Percentiles rank a stretch among this genome's conserved stretches.
Conservation (phyloP, 148 eudicot genomes). For the Cornus kousa region DNA sequence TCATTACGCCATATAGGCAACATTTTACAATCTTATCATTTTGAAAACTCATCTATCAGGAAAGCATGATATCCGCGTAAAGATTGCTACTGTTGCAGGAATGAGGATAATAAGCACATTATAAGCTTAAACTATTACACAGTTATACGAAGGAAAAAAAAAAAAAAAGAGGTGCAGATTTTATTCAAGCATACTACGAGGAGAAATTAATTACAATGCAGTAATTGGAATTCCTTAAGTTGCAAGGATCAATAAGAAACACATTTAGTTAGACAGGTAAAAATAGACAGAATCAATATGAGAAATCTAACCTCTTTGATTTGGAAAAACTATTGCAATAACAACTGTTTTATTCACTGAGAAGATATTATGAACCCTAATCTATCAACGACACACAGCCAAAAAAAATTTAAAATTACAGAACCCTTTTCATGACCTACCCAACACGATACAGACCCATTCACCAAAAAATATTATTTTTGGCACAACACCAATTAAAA, state of each 20-base stretch:
- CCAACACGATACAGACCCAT: neutral
- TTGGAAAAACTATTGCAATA: neutral
- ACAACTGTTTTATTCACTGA: neutral
- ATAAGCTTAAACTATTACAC: neutral
- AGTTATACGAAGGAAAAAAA: neutral
- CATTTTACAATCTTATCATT: neutral
- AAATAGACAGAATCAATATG: neutral
- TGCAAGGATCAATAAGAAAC: neutral
- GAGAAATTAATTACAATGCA: neutral
- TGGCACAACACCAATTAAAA: no score
- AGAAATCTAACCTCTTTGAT: neutral
- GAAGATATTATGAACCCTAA: neutral
- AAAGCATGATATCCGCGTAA: neutral
- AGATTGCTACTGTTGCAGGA: neutral
- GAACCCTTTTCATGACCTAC: neutral
- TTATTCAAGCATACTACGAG: neutral
- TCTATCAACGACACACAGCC: neutral
- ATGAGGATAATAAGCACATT: neutral
- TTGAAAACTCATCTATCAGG: neutral
- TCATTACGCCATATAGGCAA: neutral
- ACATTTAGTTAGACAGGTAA: neutral
- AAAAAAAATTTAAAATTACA: no score
- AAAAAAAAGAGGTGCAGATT: neutral
- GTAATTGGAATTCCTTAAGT: neutral
- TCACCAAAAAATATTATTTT: neutral